Evolutionary conservation across 2,329 filamentous ascomycete species (phyloP).

Genomic region (Fusarium caatingaense): DNA sequence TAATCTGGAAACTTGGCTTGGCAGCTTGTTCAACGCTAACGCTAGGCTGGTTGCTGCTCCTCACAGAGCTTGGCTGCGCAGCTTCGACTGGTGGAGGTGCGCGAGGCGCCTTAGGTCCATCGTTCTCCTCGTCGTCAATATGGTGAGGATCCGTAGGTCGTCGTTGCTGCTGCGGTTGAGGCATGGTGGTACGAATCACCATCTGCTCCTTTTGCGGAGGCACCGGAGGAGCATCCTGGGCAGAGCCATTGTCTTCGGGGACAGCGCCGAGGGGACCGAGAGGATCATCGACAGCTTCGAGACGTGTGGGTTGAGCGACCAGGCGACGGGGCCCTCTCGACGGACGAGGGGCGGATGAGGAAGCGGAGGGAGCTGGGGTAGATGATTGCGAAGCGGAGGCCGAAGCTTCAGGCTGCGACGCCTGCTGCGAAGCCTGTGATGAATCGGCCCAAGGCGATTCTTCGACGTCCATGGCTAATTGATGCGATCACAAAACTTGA

Average conservation of each 20-base stretch:
- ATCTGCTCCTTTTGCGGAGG: conserved; percentile 76
- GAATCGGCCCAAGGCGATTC: conserved; percentile 67
- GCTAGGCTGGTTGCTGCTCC: conserved; percentile 74
- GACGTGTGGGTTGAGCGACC: conserved; percentile 79
- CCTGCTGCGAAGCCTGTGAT: conserved; percentile 50
- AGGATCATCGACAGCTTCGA: conserved; percentile 81
- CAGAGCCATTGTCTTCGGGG: conserved; percentile 59
- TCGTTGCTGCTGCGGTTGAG: conserved; percentile 55
- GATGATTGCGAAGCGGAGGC: conserved; percentile 48
- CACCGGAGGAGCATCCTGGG: conserved; percentile 69
- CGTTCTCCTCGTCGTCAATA: conserved; percentile 77
- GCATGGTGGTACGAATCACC: conserved; percentile 69
- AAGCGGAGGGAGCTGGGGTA: conserved; percentile 43
- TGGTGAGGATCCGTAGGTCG: conserved; percentile 69
- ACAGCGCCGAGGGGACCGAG: conserved; percentile 80
- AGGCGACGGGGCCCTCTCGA: conserved; percentile 69
- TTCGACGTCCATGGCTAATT: conserved; percentile 60
- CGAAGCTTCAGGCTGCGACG: conserved; percentile 47
- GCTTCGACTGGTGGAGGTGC: conserved; percentile 74
- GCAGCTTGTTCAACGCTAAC: conserved; percentile 93
- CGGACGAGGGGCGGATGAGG: conserved; percentile 54
- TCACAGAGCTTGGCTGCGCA: conserved; percentile 63
- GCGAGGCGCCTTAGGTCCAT: conserved; percentile 64
- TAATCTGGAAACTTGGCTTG: conserved; percentile 90
- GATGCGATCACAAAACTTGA: conserved; percentile 9